Evolutionary conservation across 2,329 filamentous ascomycete species (phyloP), one percentile per base, ranked within the genome.

Genomic region (Pestalotiopsis sp.): DNA sequence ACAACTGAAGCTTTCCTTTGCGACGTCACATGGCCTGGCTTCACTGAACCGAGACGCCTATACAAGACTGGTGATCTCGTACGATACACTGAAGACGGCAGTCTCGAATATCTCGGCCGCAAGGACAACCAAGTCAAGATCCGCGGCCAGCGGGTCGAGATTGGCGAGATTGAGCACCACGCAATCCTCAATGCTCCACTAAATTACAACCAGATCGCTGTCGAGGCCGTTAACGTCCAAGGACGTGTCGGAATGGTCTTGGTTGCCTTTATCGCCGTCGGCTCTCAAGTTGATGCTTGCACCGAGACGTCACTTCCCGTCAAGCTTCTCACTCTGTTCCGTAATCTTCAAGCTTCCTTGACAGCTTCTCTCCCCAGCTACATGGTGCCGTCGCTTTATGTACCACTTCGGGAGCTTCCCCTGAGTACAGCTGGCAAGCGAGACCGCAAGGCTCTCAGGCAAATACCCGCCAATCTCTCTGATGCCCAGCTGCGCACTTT

Each of bases 1-100:
- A 66, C 52, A 12, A 36, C 31, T 2, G 52, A 45, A 45, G 52
- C 65, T 25, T 66, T 66, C 57, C 27, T 66, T 6, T 11, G 27
- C 17, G 56, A 64, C 71, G 66, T 72, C 75, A 59, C 65, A n/a
- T 66, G 65, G 65, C 65, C 41, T 14, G 65, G 36, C 20, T 61
- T 45, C 11, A 25, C 52, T 13, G 52, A 45, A n/a, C 23, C 57
- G 13, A 61, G 25, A 20, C 57, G 57, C 5, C 39, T 66, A 12
- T 66, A 60, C 56, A 60, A 45, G 56, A 66, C 65, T n/a, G 65
- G 65, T 14, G 65, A 66, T 52, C 39, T 66, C 11, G 65, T 61
- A 4, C 14, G 52, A 39, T 66, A 66, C 9, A 59, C 27, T 17
- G 6, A 36, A 39, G 56, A 66, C n/a, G 65, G 65, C 27, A 66